Conservation (phyloP, 805 yeast species). For the Sugiyamaella marilandica region DNA sequence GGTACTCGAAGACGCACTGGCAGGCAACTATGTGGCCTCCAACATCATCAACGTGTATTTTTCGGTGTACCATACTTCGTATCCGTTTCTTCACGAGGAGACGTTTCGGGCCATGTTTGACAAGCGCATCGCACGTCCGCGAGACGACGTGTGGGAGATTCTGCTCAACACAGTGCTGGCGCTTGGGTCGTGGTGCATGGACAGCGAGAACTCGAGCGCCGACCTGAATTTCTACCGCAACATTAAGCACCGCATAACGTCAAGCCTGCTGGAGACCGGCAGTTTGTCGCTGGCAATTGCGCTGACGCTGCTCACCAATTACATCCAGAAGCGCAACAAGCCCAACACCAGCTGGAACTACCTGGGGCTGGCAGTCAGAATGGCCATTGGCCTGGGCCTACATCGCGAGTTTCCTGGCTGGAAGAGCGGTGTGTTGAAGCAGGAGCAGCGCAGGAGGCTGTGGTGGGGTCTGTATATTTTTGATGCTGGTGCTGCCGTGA, state of each 20-base stretch:
- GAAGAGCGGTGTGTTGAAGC: slow-evolving; percentile 39
- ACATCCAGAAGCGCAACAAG: slow-evolving; percentile 59
- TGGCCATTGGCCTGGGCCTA: slow-evolving; percentile 63
- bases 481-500: slow-evolving; percentile 59
- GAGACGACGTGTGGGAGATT: slow-evolving; percentile 48
- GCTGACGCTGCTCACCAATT: slow-evolving; percentile 51
- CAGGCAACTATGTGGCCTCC: slow-evolving; percentile 23
- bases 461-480: slow-evolving; percentile 68
- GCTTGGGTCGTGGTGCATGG: slow-evolving; percentile 63
- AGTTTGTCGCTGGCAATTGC: slow-evolving; percentile 51
- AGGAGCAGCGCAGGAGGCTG: slow-evolving; percentile 53
- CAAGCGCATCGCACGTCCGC: slow-evolving; percentile 39
- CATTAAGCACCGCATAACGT: slow-evolving; percentile 43
- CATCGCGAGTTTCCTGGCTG: slow-evolving; percentile 48
- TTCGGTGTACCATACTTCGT: slow-evolving; percentile 54
- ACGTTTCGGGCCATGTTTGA: slow-evolving; percentile 47
- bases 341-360: slow-evolving; percentile 69
- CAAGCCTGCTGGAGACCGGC: slow-evolving; percentile 55
- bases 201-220: slow-evolving; percentile 47
- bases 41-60: slow-evolving; percentile 49
- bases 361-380: slow-evolving; percentile 57
- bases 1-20: slow-evolving; percentile 3
- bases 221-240: slow-evolving; percentile 54
- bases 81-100: slow-evolving; percentile 56
- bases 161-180: slow-evolving; percentile 55